Conservation (phyloP, 2,329 filamentous ascomycete species). For the Teratosphaeria nubilosa region DNA sequence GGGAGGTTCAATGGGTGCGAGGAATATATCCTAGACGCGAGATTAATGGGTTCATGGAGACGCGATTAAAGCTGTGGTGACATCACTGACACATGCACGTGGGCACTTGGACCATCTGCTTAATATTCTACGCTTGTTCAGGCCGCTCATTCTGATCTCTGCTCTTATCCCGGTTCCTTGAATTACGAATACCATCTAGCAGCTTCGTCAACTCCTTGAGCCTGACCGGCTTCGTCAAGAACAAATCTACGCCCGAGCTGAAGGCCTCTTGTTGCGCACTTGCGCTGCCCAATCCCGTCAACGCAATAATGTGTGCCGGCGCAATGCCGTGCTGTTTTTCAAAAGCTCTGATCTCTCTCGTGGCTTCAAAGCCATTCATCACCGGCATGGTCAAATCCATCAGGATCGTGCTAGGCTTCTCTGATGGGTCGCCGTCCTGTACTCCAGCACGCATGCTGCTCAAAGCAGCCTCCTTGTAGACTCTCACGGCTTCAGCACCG, state of each 20-base stretch:
- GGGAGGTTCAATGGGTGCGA: background rate
- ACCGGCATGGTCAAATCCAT: slow-evolving; percentile 35
- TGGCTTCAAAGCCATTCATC: slow-evolving; percentile 26
- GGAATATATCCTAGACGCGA: background rate
- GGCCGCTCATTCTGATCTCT: background rate
- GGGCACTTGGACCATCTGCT: background rate
- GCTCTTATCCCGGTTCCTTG: background rate
- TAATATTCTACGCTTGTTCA: background rate
- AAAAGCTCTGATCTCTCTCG: slow-evolving; percentile 21
- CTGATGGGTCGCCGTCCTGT: background rate
- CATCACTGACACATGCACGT: slow-evolving; percentile 1
- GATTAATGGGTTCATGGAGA: background rate
- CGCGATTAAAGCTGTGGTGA: background rate
- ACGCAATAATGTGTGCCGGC: slow-evolving; percentile 20
- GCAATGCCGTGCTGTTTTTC: slow-evolving; percentile 17
- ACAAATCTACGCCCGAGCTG: slow-evolving; percentile 21
- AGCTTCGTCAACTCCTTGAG: slow-evolving; percentile 27
- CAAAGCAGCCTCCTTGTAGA: slow-evolving; percentile 24
- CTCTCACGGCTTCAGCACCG: slow-evolving; percentile 40
- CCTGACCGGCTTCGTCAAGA: slow-evolving; percentile 22
- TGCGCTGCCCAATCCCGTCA: slow-evolving; percentile 22
- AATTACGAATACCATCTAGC: background rate
- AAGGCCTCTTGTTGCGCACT: slow-evolving; percentile 22
- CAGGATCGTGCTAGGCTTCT: slow-evolving; percentile 29
- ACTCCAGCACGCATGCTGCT: background rate